Conservation (phyloP, 2,329 filamentous ascomycete species). For the Aspergillus aculeatinus region DNA sequence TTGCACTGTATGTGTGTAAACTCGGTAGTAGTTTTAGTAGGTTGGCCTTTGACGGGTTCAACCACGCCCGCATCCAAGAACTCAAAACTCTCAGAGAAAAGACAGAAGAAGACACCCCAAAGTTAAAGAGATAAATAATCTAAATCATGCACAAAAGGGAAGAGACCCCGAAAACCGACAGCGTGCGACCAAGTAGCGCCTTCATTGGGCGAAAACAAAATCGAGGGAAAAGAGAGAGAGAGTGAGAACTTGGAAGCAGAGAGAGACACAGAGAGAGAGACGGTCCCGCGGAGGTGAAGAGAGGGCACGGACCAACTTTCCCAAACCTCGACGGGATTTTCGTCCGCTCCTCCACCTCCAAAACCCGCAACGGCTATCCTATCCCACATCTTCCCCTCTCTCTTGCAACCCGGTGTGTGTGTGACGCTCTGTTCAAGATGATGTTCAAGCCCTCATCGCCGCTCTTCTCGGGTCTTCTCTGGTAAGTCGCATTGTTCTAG, state of each 20-base stretch:
- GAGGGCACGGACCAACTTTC: conserved; percentile 22
- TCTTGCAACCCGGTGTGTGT: background rate
- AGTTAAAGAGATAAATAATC: background rate
- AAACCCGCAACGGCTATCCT: conserved; percentile 11
- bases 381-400: background rate
- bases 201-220: conserved; percentile 17
- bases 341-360: conserved; percentile 1
- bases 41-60: conserved; percentile 8
- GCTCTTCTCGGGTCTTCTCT: conserved; percentile 77
- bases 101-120: conserved; percentile 9
- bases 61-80: conserved; percentile 26
- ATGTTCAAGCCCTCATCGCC: conserved; percentile 85
- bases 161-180: conserved; percentile 8
- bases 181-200: conserved; percentile 15
- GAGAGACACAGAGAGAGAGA: conserved; percentile 1
- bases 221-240: background rate
- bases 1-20: background rate
- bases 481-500: conserved; percentile 51
- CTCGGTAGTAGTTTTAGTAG: background rate
- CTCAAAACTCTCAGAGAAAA: conserved; percentile 16
- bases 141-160: conserved; percentile 3
- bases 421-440: conserved; percentile 28
- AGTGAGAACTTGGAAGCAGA: background rate
- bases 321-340: conserved; percentile 23
- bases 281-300: conserved; percentile 22